phyloP scores from a whole-genome alignment of 352 stramenopile genomes.

The Pythium diclinum region DNA sequence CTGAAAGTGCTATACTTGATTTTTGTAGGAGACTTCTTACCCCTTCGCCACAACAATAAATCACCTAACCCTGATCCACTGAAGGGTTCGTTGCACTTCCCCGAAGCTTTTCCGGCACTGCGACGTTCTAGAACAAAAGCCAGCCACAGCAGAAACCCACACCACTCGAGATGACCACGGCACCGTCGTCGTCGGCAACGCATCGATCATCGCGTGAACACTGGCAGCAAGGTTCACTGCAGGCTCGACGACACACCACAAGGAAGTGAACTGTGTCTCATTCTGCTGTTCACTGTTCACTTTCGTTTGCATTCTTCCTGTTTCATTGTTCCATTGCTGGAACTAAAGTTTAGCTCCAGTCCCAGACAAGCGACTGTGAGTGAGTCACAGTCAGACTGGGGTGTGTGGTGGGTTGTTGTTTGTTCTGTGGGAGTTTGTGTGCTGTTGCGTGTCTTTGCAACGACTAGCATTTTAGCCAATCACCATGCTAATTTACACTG shows the following conservation, averaged over 20 bases:
- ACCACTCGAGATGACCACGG: neutral
- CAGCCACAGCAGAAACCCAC: neutral
- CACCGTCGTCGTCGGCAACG: neutral
- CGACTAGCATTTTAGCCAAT: slow-evolving; percentile 11
- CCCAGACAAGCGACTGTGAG: too few relatives aligned
- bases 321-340: slow-evolving; percentile 16
- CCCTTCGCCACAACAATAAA: slow-evolving; percentile 22
- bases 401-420: neutral
- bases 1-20: slow-evolving; percentile 4
- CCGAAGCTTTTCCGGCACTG: neutral
- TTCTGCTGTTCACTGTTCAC: neutral
- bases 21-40: slow-evolving; percentile 27
- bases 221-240: too few relatives aligned
- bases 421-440: neutral
- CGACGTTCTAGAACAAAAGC: neutral
- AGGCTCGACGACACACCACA: neutral
- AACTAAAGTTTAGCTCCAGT: neutral
- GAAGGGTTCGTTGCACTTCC: slow-evolving; percentile 1
- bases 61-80: slow-evolving; percentile 9
- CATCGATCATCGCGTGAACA: neutral
- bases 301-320: slow-evolving; percentile 8
- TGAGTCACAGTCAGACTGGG: too few relatives aligned
- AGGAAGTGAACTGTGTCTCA: neutral
- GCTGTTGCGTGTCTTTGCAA: slow-evolving; percentile 10
- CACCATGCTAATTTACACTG: neutral